These are phyloP conservation scores for Candida easanensis DNA, from an alignment of 805 yeast genomes.

Conservation along the genomic window DNA sequence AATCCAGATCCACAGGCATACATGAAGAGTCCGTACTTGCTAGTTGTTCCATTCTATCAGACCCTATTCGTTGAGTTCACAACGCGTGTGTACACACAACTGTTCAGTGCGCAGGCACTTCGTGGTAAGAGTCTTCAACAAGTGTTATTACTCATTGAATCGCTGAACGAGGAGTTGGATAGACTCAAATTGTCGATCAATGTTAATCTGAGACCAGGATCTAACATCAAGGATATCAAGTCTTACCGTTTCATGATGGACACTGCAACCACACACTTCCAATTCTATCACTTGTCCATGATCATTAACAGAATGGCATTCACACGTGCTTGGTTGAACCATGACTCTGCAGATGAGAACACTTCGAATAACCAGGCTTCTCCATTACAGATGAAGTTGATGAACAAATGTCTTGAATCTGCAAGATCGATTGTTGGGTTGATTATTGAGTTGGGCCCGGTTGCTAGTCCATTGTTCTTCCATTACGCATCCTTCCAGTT, in stretches of 20 bases:
- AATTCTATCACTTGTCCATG: constrained; percentile 20
- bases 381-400: constrained; percentile 18
- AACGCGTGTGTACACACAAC: constrained; percentile 15
- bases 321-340: constrained; percentile 24
- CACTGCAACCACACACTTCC: constrained; percentile 18
- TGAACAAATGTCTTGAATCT: constrained; percentile 20
- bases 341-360: constrained; percentile 12
- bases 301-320: constrained; percentile 28
- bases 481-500: constrained; percentile 19
- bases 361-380: constrained; percentile 1
- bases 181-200: constrained; percentile 12
- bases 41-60: constrained; percentile 12
- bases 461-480: constrained; percentile 10
- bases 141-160: constrained; percentile 18
- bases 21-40: constrained; percentile 6
- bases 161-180: constrained; percentile 18
- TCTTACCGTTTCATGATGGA: constrained; percentile 10
- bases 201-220: constrained; percentile 12
- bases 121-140: constrained; percentile 17
- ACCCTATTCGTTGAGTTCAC: constrained; percentile 12
- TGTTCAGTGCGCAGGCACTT: constrained; percentile 22
- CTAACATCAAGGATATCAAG: constrained; percentile 3
- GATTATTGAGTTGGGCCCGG: constrained; percentile 4
- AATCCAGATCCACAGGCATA: constrained; percentile 5
- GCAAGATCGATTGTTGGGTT: constrained; percentile 21